Evolutionary conservation across 164 flowering plant species (phyloP).

Genomic region (Hamamelis virginiana): DNA sequence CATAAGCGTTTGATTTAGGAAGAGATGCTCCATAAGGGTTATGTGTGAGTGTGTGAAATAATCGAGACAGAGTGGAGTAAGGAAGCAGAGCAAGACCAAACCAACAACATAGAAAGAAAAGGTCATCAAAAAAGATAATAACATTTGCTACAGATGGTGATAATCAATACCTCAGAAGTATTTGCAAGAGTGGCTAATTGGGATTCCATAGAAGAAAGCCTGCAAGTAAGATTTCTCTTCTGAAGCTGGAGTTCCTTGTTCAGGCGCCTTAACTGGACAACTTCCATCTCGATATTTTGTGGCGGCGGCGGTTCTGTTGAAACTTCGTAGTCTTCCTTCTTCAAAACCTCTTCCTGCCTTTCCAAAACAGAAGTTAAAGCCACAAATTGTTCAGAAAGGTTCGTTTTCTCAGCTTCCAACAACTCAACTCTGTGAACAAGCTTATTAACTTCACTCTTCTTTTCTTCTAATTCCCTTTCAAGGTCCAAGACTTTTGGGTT

Average conservation of each 20-base stretch:
- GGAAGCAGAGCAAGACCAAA: neutral
- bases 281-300: slow-evolving; percentile 63
- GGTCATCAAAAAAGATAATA: neutral
- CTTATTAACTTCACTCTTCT: slow-evolving; percentile 41
- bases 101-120: neutral
- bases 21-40: too few relatives aligned
- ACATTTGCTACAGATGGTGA: neutral
- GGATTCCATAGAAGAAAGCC: slow-evolving; percentile 57
- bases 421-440: slow-evolving; percentile 35
- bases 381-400: slow-evolving; percentile 43
- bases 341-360: slow-evolving; percentile 20
- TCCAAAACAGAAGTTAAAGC: slow-evolving; percentile 25
- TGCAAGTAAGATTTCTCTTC: slow-evolving; percentile 67
- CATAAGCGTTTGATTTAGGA: too few relatives aligned
- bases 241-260: slow-evolving; percentile 88
- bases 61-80: neutral
- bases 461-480: slow-evolving; percentile 49
- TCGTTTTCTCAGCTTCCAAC: slow-evolving; percentile 51
- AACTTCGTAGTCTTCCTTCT: slow-evolving; percentile 20
- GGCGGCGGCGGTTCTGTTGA: neutral
- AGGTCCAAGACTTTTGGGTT: slow-evolving; percentile 38
- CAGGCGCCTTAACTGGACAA: slow-evolving; percentile 68
- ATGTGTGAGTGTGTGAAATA: too few relatives aligned
- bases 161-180: slow-evolving; percentile 65
- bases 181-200: slow-evolving; percentile 49